A percentile compares a stretch with the other conserved stretches of the same genome.
Evolutionary conservation across 768 basidiomycete genomes (phyloP).

Genomic region (Butyriboletus loyo): DNA sequence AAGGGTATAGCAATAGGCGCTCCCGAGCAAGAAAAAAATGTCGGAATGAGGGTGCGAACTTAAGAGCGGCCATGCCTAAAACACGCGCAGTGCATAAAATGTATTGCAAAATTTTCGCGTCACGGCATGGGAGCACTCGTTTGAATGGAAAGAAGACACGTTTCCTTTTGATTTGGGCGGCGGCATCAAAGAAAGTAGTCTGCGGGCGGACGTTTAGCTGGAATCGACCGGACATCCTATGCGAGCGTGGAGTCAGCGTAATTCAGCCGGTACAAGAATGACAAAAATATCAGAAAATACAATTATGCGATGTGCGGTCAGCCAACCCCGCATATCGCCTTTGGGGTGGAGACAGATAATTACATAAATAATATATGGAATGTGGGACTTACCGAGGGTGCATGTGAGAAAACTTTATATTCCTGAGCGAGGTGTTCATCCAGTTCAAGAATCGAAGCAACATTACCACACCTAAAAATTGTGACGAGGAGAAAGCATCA

Average conservation of each 20-base stretch:
- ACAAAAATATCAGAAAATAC: slow-evolving; percentile 1
- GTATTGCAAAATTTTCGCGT: slow-evolving; percentile 10
- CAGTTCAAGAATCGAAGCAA: slow-evolving; percentile 90
- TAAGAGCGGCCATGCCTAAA: slow-evolving; percentile 24
- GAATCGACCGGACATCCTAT: slow-evolving; percentile 79
- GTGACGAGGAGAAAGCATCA: slow-evolving; percentile 11
- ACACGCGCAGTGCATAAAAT: slow-evolving; percentile 23
- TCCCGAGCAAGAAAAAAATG: slow-evolving; percentile 19
- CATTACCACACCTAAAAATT: slow-evolving; percentile 80
- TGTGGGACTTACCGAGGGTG: slow-evolving; percentile 64
- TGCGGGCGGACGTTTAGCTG: slow-evolving; percentile 80
- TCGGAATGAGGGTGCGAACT: slow-evolving; percentile 19
- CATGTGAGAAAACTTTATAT: slow-evolving; percentile 94
- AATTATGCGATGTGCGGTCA: slow-evolving; percentile 4
- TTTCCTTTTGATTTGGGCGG: slow-evolving; percentile 2
- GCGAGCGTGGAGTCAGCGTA: slow-evolving; percentile 2
- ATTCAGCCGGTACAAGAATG: not conserved
- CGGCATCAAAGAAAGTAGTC: slow-evolving; percentile 77
- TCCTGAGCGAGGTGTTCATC: slow-evolving; percentile 92
- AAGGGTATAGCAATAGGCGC: slow-evolving; percentile 14
- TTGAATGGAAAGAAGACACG: slow-evolving; percentile 16
- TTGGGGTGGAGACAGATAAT: slow-evolving; percentile 9
- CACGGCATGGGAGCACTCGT: slow-evolving; percentile 17
- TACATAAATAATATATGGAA: slow-evolving; percentile 11
- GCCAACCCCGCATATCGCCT: slow-evolving; percentile 29